phyloP scores from a whole-genome alignment of 495 filamentous ascomycete species.

The Aspergillus indologenus region DNA sequence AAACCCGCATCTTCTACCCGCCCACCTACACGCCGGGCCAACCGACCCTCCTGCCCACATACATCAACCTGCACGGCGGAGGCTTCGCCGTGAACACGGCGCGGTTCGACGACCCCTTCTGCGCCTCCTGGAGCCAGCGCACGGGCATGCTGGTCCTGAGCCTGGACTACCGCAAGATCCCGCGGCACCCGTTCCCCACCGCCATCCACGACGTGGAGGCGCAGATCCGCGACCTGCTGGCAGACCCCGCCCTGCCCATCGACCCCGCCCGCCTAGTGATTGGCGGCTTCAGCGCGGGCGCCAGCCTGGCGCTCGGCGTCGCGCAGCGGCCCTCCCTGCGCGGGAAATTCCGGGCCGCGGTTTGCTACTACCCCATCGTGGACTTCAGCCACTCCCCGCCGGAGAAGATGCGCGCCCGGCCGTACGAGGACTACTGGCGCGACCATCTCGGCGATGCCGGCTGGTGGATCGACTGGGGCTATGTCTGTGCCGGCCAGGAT shows the following conservation, averaged over 20 bases:
- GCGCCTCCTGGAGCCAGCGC: conserved; percentile 25
- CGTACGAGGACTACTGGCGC: conserved; percentile 22
- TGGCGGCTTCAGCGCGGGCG: conserved; percentile 40
- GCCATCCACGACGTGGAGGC: conserved; percentile 28
- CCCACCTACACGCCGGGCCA: conserved; percentile 24
- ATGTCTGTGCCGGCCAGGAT: conserved; percentile 30
- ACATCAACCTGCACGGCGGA: conserved; percentile 40
- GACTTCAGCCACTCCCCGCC: conserved; percentile 28
- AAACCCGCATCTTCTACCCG: conserved; percentile 35
- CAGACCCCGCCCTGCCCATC: conserved; percentile 30
- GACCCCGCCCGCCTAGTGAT: conserved; percentile 32
- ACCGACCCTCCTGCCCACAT: conserved; percentile 26
- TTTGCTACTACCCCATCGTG: conserved; percentile 34
- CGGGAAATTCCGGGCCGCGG: conserved; percentile 24
- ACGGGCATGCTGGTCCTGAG: conserved; percentile 34
- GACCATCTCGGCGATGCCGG: conserved; percentile 26
- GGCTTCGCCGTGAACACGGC: conserved; percentile 31
- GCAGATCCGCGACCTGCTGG: conserved; percentile 35
- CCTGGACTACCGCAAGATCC: conserved; percentile 37
- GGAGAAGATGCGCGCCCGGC: conserved; percentile 26
- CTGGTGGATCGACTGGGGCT: conserved; percentile 31
- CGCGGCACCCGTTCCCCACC: conserved; percentile 29
- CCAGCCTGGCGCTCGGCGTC: conserved; percentile 30
- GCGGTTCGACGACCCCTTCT: conserved; percentile 31
- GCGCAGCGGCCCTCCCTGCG: conserved; percentile 26